Conservation (phyloP, 345 rosid species). For the Lumnitzera racemosa region DNA sequence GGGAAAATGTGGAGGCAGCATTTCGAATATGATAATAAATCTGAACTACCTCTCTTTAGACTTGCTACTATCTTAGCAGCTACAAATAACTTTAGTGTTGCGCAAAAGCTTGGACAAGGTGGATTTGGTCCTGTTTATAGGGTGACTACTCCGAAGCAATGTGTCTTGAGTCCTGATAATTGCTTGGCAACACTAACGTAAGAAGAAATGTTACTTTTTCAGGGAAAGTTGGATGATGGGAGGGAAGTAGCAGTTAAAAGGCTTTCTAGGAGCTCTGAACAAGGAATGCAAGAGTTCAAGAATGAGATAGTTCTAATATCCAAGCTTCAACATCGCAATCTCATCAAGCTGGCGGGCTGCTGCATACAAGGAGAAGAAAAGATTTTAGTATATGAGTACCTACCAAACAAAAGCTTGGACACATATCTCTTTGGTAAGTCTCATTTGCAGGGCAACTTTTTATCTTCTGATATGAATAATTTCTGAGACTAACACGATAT, state of each 20-base stretch:
- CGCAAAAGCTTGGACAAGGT: constrained; percentile 12
- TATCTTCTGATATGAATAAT: too few species aligned
- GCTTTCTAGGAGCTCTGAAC: constrained; percentile 46
- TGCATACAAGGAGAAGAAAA: too few species aligned
- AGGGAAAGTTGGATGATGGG: constrained; percentile 44
- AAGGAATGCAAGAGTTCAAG: constrained; percentile 22
- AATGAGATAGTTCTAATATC: too few species aligned
- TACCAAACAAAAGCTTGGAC: constrained; percentile 5
- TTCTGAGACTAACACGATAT: too few species aligned
- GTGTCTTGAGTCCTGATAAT: background rate
- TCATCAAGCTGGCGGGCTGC: too few species aligned
- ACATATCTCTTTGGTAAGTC: constrained; percentile 19
- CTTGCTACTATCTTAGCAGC: too few species aligned
- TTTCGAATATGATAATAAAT: too few species aligned
- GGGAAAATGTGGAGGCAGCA: background rate
- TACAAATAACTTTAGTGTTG: too few species aligned
- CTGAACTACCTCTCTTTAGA: too few species aligned
- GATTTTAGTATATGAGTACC: too few species aligned
- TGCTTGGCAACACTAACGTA: background rate
- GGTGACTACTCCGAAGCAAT: background rate
- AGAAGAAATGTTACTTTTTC: background rate
- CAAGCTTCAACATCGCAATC: too few species aligned
- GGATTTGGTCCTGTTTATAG: constrained; percentile 10
- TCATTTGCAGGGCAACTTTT: too few species aligned
- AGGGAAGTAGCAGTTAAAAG: constrained; percentile 54